These are phyloP conservation scores for Sporothrix variecibatus DNA, from an alignment of 2,329 filamentous ascomycete genomes.

Conservation along the genomic window DNA sequence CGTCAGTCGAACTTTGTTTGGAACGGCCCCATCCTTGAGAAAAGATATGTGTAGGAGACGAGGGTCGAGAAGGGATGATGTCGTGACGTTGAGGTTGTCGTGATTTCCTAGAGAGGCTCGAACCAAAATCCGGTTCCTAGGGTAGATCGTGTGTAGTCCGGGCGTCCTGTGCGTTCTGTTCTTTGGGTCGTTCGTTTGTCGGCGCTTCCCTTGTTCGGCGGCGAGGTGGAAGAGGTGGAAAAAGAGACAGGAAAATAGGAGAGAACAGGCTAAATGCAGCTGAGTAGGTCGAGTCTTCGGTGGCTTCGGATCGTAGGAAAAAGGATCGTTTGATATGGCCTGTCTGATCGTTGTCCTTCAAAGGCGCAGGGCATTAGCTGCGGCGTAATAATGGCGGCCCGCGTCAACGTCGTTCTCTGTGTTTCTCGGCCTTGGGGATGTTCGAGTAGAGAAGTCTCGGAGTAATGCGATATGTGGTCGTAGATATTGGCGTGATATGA, in stretches of 20 bases:
- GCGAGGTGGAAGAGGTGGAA: background rate
- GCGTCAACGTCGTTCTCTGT: background rate
- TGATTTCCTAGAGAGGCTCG: background rate
- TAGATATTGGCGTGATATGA: background rate
- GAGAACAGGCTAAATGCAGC: constrained; percentile 8
- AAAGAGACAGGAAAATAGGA: background rate
- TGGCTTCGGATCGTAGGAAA: background rate
- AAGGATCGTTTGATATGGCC: background rate
- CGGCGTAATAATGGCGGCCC: background rate
- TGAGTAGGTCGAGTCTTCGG: background rate
- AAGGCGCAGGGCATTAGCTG: background rate
- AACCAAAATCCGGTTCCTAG: background rate
- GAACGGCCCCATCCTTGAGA: constrained; percentile 5
- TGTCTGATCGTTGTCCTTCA: background rate
- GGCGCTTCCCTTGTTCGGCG: background rate
- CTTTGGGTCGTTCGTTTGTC: background rate
- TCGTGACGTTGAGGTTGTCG: background rate
- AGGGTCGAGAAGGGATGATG: background rate
- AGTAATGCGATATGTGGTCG: background rate
- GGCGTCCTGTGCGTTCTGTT: background rate
- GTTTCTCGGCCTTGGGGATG: constrained; percentile 16
- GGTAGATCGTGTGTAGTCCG: background rate
- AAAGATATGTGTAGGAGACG: too few species aligned
- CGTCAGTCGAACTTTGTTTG: background rate
- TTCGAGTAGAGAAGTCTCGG: constrained; percentile 3